Conservation (phyloP, 108 stramenopile species). For the Craspedostauros australis region DNA sequence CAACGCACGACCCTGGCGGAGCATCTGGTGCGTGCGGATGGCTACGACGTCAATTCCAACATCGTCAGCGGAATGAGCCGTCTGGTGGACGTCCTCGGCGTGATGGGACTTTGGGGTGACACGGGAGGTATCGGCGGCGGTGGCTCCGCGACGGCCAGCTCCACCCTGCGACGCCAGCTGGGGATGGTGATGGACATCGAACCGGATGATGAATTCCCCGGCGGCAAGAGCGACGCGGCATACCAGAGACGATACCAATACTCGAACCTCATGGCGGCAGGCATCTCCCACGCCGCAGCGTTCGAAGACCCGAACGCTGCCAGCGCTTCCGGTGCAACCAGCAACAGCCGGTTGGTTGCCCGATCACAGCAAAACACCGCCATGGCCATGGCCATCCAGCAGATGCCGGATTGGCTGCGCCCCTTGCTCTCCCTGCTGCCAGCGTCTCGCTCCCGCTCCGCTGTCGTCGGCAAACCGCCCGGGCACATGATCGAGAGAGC, state of each 20-base stretch:
- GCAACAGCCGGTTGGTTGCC: constrained; percentile 51
- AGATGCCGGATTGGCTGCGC: constrained; percentile 79
- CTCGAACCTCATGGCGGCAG: constrained; percentile 26
- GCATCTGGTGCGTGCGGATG: constrained; percentile 67
- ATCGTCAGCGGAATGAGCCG: constrained; percentile 78
- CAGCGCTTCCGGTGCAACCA: constrained; percentile 28
- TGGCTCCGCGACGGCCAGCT: constrained; percentile 23
- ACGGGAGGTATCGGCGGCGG: constrained; percentile 18
- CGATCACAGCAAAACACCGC: constrained; percentile 41
- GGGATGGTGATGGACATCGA: constrained; percentile 27
- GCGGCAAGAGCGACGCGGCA: constrained; percentile 70
- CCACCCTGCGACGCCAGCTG: constrained; percentile 29
- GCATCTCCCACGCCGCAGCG: constrained; percentile 20
- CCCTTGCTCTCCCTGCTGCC: constrained; percentile 59
- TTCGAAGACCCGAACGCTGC: constrained; percentile 16
- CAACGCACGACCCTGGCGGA: constrained; percentile 74
- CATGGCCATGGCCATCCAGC: constrained; percentile 54
- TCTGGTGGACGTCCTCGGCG: constrained; percentile 62
- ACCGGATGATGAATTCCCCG: constrained; percentile 42
- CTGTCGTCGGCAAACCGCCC: constrained; percentile 63
- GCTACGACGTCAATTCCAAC: constrained; percentile 68
- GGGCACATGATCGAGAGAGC: constrained; percentile 79
- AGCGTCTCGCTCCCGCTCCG: constrained; percentile 57
- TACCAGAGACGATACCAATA: constrained; percentile 61
- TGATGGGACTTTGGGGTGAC: constrained; percentile 76